phyloP scores from a whole-genome alignment of 192 early-diverging fungal genomes.

The Dimargaris verticillata region DNA sequence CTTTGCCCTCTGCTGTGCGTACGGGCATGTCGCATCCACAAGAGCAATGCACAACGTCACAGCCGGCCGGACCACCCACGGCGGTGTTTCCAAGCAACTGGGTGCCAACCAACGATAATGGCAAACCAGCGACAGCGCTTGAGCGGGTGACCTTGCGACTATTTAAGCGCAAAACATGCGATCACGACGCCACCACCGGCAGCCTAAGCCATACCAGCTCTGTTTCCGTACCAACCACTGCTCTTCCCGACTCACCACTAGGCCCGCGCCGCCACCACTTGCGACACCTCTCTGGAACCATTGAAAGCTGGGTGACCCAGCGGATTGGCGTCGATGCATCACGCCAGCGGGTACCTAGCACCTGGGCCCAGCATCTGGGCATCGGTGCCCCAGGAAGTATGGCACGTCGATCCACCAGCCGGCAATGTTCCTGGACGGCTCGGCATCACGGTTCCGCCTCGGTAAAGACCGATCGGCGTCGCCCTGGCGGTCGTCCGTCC shows the following conservation, averaged over 20 bases:
- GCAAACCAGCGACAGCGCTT: too few relatives aligned
- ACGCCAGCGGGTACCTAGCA: neutral
- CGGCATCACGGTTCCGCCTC: neutral
- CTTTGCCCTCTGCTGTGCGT: too few relatives aligned
- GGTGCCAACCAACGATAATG: too few relatives aligned
- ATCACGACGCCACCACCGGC: neutral
- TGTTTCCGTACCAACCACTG: neutral
- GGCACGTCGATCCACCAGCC: neutral
- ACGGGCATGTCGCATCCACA: too few relatives aligned
- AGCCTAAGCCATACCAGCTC: too few relatives aligned
- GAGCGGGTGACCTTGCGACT: neutral
- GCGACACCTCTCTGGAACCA: neutral
- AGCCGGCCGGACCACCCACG: too few relatives aligned
- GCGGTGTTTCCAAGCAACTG: too few relatives aligned
- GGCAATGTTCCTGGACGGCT: neutral
- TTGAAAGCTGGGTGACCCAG: slow-evolving; percentile 11
- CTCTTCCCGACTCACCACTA: neutral
- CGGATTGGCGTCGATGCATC: neutral
- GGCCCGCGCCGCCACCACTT: neutral
- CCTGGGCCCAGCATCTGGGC: neutral
- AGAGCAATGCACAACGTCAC: too few relatives aligned
- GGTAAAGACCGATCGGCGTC: neutral
- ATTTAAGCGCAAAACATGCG: slow-evolving; percentile 9
- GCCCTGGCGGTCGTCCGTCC: neutral
- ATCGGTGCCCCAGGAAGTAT: too few relatives aligned